Evolutionary conservation across 208 protist genomes (phyloP).

Genomic region (Strigomonas galati): DNA sequence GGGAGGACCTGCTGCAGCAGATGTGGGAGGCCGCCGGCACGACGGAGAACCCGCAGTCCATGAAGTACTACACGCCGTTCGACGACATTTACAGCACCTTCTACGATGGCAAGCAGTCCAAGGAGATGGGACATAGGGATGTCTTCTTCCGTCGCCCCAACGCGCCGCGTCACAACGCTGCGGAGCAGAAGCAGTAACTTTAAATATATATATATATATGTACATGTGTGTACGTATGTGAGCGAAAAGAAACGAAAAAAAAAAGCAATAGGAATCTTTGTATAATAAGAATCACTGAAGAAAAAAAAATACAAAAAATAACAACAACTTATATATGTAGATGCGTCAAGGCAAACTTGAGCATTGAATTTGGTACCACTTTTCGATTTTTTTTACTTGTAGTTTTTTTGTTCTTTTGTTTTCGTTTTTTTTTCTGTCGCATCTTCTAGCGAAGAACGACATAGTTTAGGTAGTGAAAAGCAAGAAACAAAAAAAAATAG

Average conservation of each 20-base stretch:
- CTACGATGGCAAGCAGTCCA: slow-evolving; percentile 79
- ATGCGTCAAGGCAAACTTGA: background rate
- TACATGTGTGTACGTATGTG: background rate
- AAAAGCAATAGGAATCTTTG: slow-evolving; percentile 9
- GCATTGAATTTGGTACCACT: background rate
- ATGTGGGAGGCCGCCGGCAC: slow-evolving; percentile 80
- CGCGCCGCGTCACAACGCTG: slow-evolving; percentile 77
- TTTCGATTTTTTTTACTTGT: background rate
- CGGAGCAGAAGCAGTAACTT: slow-evolving; percentile 41
- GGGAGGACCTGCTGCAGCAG: slow-evolving; percentile 87
- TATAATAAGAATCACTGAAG: background rate
- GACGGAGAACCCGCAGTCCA: slow-evolving; percentile 84
- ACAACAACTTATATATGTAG: background rate
- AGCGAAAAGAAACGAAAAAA: background rate
- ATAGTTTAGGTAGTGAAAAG: slow-evolving; percentile 6
- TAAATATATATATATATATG: background rate
- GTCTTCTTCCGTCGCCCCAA: slow-evolving; percentile 86
- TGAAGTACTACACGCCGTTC: slow-evolving; percentile 92
- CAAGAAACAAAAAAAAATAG: slow-evolving; percentile 7
- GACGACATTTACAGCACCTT: slow-evolving; percentile 77
- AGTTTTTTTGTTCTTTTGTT: slow-evolving; percentile 14
- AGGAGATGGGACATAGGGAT: slow-evolving; percentile 85
- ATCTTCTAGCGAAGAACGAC: background rate
- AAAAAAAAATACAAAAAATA: background rate
- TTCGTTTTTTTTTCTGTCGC: background rate